These are phyloP conservation scores for Mycena crocata DNA, from an alignment of 768 basidiomycete species.

Conservation along the genomic window DNA sequence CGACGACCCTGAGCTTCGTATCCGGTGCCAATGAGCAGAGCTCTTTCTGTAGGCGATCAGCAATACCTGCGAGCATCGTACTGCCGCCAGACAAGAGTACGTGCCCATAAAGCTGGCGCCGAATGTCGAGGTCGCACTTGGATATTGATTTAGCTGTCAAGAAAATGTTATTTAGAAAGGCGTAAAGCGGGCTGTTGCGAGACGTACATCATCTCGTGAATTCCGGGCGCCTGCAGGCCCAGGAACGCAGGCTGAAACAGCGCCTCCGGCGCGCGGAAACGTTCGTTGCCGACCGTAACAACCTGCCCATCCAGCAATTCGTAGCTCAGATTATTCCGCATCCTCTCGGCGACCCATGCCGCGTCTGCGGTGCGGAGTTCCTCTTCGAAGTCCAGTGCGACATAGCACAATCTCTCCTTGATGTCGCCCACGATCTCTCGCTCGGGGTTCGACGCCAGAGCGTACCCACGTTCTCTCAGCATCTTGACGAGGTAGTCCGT, in stretches of 20 bases:
- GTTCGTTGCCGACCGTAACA: conserved; percentile 78
- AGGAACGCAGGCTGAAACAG: conserved; percentile 78
- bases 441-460: conserved; percentile 78
- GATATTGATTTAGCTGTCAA: neutral
- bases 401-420: conserved; percentile 75
- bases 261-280: conserved; percentile 76
- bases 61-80: conserved; percentile 13
- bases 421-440: conserved; percentile 81
- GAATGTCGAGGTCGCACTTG: conserved; percentile 8
- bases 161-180: neutral
- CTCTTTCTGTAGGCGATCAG: conserved; percentile 77
- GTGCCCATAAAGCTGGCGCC: neutral
- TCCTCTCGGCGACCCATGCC: too few species aligned
- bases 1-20: conserved; percentile 53
- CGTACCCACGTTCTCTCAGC: conserved; percentile 75
- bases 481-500: neutral
- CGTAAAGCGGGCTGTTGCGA: too few species aligned
- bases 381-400: conserved; percentile 14
- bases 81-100: conserved; percentile 10
- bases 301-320: conserved; percentile 46
- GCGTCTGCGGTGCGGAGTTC: neutral
- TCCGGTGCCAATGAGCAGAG: conserved; percentile 66
- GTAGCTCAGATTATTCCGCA: conserved; percentile 6
- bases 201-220: conserved; percentile 38
- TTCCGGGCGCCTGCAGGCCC: conserved; percentile 61